Evolutionary conservation across 1,284 basidiomycete species (phyloP), one percentile per base, ranked within the genome.

Genomic region (Agroathelia rolfsii): DNA sequence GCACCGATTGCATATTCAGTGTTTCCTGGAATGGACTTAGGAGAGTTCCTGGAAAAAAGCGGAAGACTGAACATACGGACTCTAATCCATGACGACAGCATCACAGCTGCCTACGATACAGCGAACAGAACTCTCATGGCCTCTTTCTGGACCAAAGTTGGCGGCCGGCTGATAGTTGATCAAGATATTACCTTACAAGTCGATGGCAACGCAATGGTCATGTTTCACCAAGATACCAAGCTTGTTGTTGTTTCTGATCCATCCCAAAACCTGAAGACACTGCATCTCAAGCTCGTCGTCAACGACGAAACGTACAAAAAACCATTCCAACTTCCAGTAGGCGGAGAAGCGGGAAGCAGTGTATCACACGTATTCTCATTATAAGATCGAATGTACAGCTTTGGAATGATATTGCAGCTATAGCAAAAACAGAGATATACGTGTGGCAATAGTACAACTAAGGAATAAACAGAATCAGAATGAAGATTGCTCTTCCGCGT

Each of bases 201-300:
- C 2, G 55, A 56, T 27, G 62, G 51, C 3, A 66, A 66, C 24
- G 50, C 59, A 6, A 60, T 58, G 3, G 42, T 73, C 13, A 58
- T 76, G 12, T 62, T 69, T 42, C 48, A 60, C 6, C 41, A 62
- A 32, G 46, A 56, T 13, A 55, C 51, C 6, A 59, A 62, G 39
- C 55, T 53, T 14, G 47, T 76, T 19, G 69, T 65, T 0, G 62
- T 75, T 8, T 66, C 76, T 0, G 76, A 80, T 51, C 80, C 78
- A 30, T 63, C 57, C 20, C 69, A 66, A n/a, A n/a, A n/a, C n/a
- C n/a, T n/a, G n/a, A n/a, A n/a, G n/a, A n/a, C n/a, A n/a, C n/a
- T n/a, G n/a, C n/a, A n/a, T n/a, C n/a, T n/a, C n/a, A n/a, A n/a
- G n/a, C n/a, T n/a, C n/a, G n/a, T n/a, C n/a, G n/a, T n/a, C n/a